Percentiles rank a stretch among this genome's conserved stretches.
Evolutionary conservation across 2,329 filamentous ascomycete species (phyloP).

Genomic region (Orbilia quercus): DNA sequence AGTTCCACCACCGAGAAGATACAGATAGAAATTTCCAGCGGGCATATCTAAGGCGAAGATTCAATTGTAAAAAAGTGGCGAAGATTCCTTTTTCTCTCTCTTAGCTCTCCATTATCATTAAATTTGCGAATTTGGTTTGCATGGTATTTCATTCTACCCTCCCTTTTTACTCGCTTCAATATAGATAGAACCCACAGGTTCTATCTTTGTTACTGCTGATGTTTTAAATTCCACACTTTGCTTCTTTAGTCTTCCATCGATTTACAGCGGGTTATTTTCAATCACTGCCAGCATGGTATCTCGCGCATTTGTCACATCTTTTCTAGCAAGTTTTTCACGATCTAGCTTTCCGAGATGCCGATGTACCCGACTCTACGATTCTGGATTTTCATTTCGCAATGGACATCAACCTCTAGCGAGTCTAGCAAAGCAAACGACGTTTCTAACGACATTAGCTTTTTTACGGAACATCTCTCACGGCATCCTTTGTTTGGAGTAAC

Average conservation of each 20-base stretch:
- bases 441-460: slow-evolving; percentile 16
- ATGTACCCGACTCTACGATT: slow-evolving; percentile 33
- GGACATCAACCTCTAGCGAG: slow-evolving; percentile 8
- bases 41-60: neutral
- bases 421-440: slow-evolving; percentile 36
- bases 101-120: neutral
- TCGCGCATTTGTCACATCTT: slow-evolving; percentile 5
- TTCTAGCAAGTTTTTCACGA: slow-evolving; percentile 17
- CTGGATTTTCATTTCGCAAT: slow-evolving; percentile 18
- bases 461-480: slow-evolving; percentile 5
- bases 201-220: slow-evolving; percentile 42
- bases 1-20: slow-evolving; percentile 39
- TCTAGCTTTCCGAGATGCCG: slow-evolving; percentile 16
- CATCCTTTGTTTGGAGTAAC: slow-evolving; percentile 10
- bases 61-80: slow-evolving; percentile 36
- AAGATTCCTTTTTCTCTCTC: slow-evolving; percentile 17
- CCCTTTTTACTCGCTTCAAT: slow-evolving; percentile 13
- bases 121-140: slow-evolving; percentile 17
- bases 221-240: slow-evolving; percentile 16
- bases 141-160: slow-evolving; percentile 32
- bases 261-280: slow-evolving; percentile 35
- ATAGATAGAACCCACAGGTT: slow-evolving; percentile 18
- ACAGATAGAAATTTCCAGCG: slow-evolving; percentile 28
- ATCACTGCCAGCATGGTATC: slow-evolving; percentile 30
- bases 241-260: slow-evolving; percentile 28